Base-by-base conservation (phyloP, 192 early-diverging fungal species). In the Coemansia sp. region DNA sequence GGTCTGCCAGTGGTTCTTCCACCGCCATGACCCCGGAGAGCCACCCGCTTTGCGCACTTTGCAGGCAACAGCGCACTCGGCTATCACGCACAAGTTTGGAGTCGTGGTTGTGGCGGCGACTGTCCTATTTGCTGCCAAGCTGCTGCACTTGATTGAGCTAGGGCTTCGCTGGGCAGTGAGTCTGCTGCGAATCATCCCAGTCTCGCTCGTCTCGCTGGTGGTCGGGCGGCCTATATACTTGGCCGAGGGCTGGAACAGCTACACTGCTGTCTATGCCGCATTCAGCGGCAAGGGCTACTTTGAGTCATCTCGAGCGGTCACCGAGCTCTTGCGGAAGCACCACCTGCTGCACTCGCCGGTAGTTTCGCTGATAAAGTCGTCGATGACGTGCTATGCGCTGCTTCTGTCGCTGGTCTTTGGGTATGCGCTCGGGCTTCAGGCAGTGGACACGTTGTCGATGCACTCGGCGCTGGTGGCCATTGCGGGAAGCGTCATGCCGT, bases 1-100 rank as follows among this genome's bases (percentile, higher is more conserved):
- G 5, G 70, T 82, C 2, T 69, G 79, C 60, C 79, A 82, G 41
- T 82, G 79, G 79, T 82, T 76, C 54, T 82, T 82, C 40, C 79
- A 82, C 51, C 65, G 79, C 7, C 73, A 76, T 10, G 79, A 82
- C 32, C 79, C 79, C 11, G 40, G 49, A 27, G 79, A 82, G 60
- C 79, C 79, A 6, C 65, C 67, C 36, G 66, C 64, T 2, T 41
- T 82, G 64, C 79, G 70, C 22, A 82, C 79, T 19, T 42, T 82
- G 31, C 79, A 82, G 60, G 79, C 79, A 14, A 49, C 79, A 2
- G 61, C 67, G 14, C 35, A 73, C 4, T 76, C 79, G 35, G 79
- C 79, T 10, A 27, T 82, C 29, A 73, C 79, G 9, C 46, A 54
- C 20, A 73, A 82, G 62, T 53, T 82, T 22, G 79, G 79, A 12